Evolutionary conservation across 805 yeast genomes (phyloP), one percentile per base, ranked within the genome.

Genomic region (Starmerella vaccinii): DNA sequence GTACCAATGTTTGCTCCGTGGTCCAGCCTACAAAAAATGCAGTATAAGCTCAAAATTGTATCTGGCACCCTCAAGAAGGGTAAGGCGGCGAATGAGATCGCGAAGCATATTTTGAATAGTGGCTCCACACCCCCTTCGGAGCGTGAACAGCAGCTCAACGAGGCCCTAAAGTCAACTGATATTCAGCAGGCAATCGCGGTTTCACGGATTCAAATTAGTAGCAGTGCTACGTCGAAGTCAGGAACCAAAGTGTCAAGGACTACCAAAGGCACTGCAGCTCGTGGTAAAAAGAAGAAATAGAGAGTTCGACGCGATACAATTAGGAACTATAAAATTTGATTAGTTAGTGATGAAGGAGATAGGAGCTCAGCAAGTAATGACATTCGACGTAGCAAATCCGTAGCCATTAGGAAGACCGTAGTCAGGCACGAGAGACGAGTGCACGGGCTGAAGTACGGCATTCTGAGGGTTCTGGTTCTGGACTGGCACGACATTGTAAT

Each of bases 1-100:
- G 75, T 90, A 12, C 94, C 96, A 0, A 80, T 86, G 18, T 90
- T 88, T 72, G 97, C 92, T 0, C 98, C 98, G 2, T 92, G 96
- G 95, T 67, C 76, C 12, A 75, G 97, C 0, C 65, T 92, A 56
- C 74, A 71, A 52, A 83, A 83, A 63, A 77, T 74, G 65, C 81
- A 84, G 61, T 88, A 84, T 67, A 87, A 87, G 63, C 81, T 85
- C 32, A 90, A 90, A 64, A 67, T 90, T 27, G 84, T 80, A 57
- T 89, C 95, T 0, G 85, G 85, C 2, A 71, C 75, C 26, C 80
- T 81, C 24, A 92, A 92, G 64, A 89, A 90, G 63, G 95, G 96
- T 2, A 92, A 92, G 62, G 81, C 92, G 1, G 71, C 86, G 32
- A 73, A 74, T 50, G 96, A 88, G 53, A 73, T 81, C 1, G 60